Base-by-base conservation (phyloP, 305 asterid genomes). In the Solanum hybrid region DNA sequence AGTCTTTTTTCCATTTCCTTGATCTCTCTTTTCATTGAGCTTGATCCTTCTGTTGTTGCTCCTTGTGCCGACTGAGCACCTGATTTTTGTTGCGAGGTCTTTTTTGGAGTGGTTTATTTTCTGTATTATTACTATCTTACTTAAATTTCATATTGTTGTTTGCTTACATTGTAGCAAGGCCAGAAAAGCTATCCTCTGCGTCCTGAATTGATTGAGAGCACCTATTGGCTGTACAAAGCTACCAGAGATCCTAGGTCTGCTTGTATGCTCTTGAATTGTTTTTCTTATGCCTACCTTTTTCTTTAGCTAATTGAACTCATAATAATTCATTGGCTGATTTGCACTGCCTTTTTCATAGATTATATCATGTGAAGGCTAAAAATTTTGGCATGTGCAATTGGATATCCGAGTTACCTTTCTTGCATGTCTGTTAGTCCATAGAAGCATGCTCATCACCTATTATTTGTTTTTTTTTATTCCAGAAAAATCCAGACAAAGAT, bases 191-290 rank as follows among this genome's bases (percentile, higher is more conserved):
- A 97, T 91, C 99, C 99, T 9, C 92, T 97, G 87, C 98, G 99
- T 89, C 99, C 99, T 1, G 99, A 97, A 92, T 93, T 97, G 89
- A 97, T 97, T 70, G 99, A 97, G 93, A 97, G 99, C 93, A 97
- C 99, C 9, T 97, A 97, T 94, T 96, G 98, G 99, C 94, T 97
- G 91, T 97, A 96, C 93, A 97, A 97, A 95, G 98, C 99, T 92
- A 97, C 99, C 36, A 93, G 95, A 90, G 95, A 96, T 92, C 98
- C 99, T 92, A 97, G 98, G 99, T 97, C 85, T 81, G 90, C 65
- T 87, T 79, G 89, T 88, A 84, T 37, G 73, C 38, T 91, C 86
- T 88, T 88, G 70, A 83, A 51, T 87, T 41, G 4, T 32, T 76
- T 79, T 85, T 14, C 32, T 26, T 39, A 20, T 22, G 45, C 88